Evolutionary conservation across 805 yeast species (phyloP).

Genomic region (Wickerhamiella vanderwaltii): DNA sequence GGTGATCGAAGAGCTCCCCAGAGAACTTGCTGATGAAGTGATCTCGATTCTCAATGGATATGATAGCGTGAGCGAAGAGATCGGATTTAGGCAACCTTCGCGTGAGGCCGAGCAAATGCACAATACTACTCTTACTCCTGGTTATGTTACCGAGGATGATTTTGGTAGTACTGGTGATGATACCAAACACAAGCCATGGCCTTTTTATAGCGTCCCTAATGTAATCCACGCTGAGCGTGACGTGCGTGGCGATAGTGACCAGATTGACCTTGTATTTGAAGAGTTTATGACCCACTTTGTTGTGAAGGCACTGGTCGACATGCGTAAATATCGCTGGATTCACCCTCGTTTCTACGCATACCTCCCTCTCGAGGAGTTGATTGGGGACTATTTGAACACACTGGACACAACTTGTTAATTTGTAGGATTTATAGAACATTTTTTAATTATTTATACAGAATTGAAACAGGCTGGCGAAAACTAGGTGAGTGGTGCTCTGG

Average conservation of each 20-base stretch:
- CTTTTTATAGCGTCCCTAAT: slow-evolving; percentile 57
- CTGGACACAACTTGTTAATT: not conserved
- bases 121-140: slow-evolving; percentile 33
- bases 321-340: slow-evolving; percentile 17
- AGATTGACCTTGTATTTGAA: slow-evolving; percentile 64
- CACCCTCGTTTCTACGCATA: slow-evolving; percentile 6
- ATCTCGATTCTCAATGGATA: slow-evolving; percentile 41
- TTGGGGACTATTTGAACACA: slow-evolving; percentile 1
- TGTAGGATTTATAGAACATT: too few relatives aligned
- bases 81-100: not conserved
- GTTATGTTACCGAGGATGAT: slow-evolving; percentile 78
- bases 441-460: too few relatives aligned
- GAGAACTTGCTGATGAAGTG: slow-evolving; percentile 42
- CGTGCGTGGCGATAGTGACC: slow-evolving; percentile 22
- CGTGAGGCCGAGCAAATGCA: not conserved
- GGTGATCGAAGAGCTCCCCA: slow-evolving; percentile 46
- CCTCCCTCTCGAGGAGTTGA: slow-evolving; percentile 2
- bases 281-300: slow-evolving; percentile 55
- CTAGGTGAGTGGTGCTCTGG: too few relatives aligned
- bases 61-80: slow-evolving; percentile 16
- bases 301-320: slow-evolving; percentile 33
- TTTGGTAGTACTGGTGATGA: slow-evolving; percentile 80
- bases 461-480: too few relatives aligned
- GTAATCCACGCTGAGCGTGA: slow-evolving; percentile 44
- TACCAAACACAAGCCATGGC: slow-evolving; percentile 50